Percentiles rank a stretch among this genome's conserved stretches.
Conservation (phyloP, 495 filamentous ascomycete species). For the Penicillium paxilli region DNA sequence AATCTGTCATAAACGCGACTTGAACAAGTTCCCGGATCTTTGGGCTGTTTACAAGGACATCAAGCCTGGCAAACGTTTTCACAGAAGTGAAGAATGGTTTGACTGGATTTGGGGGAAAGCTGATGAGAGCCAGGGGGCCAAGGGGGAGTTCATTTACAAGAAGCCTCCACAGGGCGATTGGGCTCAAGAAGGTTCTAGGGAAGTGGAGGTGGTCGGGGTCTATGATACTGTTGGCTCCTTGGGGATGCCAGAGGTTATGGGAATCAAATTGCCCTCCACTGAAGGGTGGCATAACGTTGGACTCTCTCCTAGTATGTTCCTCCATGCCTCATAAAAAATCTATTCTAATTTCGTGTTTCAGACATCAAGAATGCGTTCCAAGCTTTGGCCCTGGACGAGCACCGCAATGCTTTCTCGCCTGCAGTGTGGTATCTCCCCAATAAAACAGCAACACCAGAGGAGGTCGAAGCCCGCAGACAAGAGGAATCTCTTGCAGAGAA, state of each 20-base stretch:
- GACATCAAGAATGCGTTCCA: constrained; percentile 60
- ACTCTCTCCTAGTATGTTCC: constrained; percentile 17
- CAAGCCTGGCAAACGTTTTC: constrained; percentile 21
- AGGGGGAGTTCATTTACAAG: constrained; percentile 9
- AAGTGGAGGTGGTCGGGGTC: constrained; percentile 55
- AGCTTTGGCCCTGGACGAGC: constrained; percentile 59
- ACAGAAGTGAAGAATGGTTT: constrained; percentile 18
- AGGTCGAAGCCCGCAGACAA: constrained; percentile 8
- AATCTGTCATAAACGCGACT: constrained; percentile 37
- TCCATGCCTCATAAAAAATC: background rate
- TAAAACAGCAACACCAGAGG: constrained; percentile 9
- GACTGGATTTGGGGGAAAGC: constrained; percentile 22
- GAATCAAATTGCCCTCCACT: constrained; percentile 16
- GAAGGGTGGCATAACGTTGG: constrained; percentile 20
- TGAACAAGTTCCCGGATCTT: constrained; percentile 45
- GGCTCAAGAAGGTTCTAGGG: constrained; percentile 15
- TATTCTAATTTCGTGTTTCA: background rate
- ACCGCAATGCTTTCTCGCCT: constrained; percentile 51
- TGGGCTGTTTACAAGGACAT: constrained; percentile 49
- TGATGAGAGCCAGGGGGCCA: constrained; percentile 23
- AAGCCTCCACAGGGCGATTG: constrained; percentile 11
- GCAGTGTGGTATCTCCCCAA: constrained; percentile 53
- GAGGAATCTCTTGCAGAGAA: background rate
- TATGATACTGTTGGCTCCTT: constrained; percentile 59
- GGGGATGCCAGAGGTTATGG: constrained; percentile 24